Conservation (phyloP, 1,284 basidiomycete genomes). For the Cystobasidium sp. region DNA sequence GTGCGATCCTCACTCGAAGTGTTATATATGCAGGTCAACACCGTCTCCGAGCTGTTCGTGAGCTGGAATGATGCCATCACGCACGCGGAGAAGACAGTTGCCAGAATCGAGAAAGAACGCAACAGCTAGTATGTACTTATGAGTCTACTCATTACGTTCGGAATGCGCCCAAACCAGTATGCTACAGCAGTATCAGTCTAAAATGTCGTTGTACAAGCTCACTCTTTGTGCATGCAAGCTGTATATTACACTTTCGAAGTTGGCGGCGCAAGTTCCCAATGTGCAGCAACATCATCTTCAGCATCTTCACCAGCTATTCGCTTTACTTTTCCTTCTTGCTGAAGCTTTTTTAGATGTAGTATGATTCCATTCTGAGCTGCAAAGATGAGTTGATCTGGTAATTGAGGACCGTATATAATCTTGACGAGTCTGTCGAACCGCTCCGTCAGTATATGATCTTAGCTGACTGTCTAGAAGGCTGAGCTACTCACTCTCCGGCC, state of each 20-base stretch:
- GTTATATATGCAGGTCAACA: too few relatives aligned
- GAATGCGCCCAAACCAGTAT: neutral
- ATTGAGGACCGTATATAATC: constrained; percentile 48
- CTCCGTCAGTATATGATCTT: constrained; percentile 64
- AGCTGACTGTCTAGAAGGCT: constrained; percentile 31
- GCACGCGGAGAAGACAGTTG: constrained; percentile 48
- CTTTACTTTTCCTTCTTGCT: constrained; percentile 67
- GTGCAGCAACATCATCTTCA: constrained; percentile 8
- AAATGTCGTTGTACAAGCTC: neutral
- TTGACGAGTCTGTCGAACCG: constrained; percentile 56
- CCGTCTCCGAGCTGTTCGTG: constrained; percentile 53
- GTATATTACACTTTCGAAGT: constrained; percentile 20
- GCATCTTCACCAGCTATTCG: constrained; percentile 14
- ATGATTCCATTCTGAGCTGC: constrained; percentile 72
- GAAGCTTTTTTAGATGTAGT: constrained; percentile 75
- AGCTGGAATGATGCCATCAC: constrained; percentile 51
- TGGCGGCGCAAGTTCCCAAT: constrained; percentile 24
- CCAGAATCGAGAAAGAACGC: constrained; percentile 46
- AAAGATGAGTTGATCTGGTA: constrained; percentile 70
- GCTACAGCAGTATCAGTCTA: constrained; percentile 9
- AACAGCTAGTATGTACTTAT: too few relatives aligned
- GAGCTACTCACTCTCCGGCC: constrained; percentile 54
- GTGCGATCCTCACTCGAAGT: too few relatives aligned
- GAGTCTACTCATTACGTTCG: too few relatives aligned
- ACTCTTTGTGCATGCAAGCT: neutral